Evolutionary conservation across 257 asterid species (phyloP), one percentile per base, ranked within the genome.

Genomic region (Plantago elongata): DNA sequence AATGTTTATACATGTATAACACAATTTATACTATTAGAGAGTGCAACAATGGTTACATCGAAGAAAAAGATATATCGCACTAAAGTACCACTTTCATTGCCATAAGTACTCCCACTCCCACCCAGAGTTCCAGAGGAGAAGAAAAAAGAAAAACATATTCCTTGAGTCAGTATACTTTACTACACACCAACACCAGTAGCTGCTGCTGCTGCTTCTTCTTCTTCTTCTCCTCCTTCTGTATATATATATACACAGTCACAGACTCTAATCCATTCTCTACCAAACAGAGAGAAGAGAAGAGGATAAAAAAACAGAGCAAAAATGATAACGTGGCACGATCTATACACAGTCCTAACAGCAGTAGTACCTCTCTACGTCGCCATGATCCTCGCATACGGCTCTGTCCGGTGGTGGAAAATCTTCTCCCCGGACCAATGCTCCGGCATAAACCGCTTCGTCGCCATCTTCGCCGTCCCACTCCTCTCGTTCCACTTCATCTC

Each of bases 331-430:
- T 75, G 81, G 88, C 84, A 91, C 51, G 98, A 91, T 74, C 85
- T 91, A 0, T 91, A 91, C 63, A 83, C 77, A 1, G 98, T 91
- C 7, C 71, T 91, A 10, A 82, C 98, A 0, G 98, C 98, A 3
- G 84, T 91, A 59, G 65, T 86, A 6, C 98, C 96, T 0, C 88
- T 91, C 0, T 91, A 91, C 16, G 98, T 88, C 45, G 96, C 98
- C 68, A 91, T 91, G 98, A 84, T 91, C 38, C 58, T 91, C 38
- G 98, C 98, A 14, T 91, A 91, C 62, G 98, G 98, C 14, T 91
- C 98, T 0, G 98, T 91, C 16, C 90, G 94, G 1, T 91, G 98
- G 96, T 91, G 98, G 98, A 91, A 88, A 65, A 91, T 91, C 37
- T 91, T 91, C 74, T 77, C 96, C 0, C 94, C 96, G 7, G 98